Conservation (phyloP, 768 basidiomycete species). For the Calocera cornea region DNA sequence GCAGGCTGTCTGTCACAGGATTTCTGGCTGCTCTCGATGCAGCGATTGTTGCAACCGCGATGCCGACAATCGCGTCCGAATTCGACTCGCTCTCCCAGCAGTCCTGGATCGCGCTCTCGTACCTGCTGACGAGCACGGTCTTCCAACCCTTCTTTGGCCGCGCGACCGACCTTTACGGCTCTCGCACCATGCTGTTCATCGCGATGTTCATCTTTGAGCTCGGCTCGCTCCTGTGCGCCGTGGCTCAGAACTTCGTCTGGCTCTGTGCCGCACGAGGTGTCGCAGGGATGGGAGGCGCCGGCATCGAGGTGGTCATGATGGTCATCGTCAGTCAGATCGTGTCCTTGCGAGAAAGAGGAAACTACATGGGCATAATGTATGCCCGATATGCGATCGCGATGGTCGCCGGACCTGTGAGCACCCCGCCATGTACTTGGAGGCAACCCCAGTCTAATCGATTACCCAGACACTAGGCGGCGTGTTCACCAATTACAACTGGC, state of each 20-base stretch:
- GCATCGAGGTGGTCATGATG: conserved; percentile 53
- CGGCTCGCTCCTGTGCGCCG: conserved; percentile 47
- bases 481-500: neutral
- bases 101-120: neutral
- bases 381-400: neutral
- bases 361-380: neutral
- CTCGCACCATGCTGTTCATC: conserved; percentile 33
- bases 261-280: conserved; percentile 56
- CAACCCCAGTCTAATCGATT: neutral
- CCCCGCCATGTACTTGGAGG: conserved; percentile 16
- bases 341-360: conserved; percentile 42
- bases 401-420: conserved; percentile 24
- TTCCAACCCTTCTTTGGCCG: conserved; percentile 29
- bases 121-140: neutral
- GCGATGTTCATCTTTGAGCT: conserved; percentile 4
- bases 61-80: neutral
- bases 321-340: conserved; percentile 64
- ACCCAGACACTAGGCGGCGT: neutral
- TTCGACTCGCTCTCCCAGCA: conserved; percentile 3
- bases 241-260: conserved; percentile 49
- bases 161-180: conserved; percentile 24
- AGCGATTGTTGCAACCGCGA: neutral
- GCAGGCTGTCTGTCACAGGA: neutral
- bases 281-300: conserved; percentile 58
- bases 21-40: neutral